A percentile compares a stretch with the other conserved stretches of the same genome.
These are phyloP conservation scores for Russula compacta DNA, from an alignment of 768 basidiomycete genomes.

Conservation along the genomic window DNA sequence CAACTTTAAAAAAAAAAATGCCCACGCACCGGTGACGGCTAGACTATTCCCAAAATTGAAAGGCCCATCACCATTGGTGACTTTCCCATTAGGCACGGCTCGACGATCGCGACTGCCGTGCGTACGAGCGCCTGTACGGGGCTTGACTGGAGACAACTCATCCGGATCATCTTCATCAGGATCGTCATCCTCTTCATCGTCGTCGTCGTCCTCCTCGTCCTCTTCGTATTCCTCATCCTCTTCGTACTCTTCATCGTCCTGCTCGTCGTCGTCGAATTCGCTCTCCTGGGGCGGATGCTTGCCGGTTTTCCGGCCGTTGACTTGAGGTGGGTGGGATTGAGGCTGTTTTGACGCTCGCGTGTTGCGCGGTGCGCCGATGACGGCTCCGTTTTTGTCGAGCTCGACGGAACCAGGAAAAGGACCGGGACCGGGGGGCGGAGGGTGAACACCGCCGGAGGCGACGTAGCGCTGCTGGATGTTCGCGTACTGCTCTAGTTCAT, in stretches of 20 bases:
- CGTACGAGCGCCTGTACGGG: slow-evolving; percentile 22
- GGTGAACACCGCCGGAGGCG: slow-evolving; percentile 78
- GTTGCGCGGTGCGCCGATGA: slow-evolving; percentile 33
- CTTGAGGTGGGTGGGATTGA: slow-evolving; percentile 25
- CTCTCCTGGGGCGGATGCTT: slow-evolving; percentile 41
- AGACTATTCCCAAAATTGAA: slow-evolving; percentile 76
- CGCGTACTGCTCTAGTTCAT: slow-evolving; percentile 99
- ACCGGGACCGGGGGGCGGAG: slow-evolving; percentile 91
- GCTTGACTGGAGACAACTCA: slow-evolving; percentile 26
- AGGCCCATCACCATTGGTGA: slow-evolving; percentile 51
- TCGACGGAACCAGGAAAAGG: slow-evolving; percentile 98
- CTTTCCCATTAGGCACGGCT: slow-evolving; percentile 36
- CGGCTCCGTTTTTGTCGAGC: slow-evolving; percentile 81
- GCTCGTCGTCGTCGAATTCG: slow-evolving; percentile 60
- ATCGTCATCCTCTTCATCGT: slow-evolving; percentile 63
- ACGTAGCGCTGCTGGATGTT: slow-evolving; percentile 96
- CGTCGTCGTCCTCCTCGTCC: slow-evolving; percentile 57
- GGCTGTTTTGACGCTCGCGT: slow-evolving; percentile 18
- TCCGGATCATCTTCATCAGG: slow-evolving; percentile 50
- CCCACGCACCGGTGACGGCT: slow-evolving; percentile 64
- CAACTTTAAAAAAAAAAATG: background rate
- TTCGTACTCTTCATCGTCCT: slow-evolving; percentile 44
- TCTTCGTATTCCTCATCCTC: slow-evolving; percentile 51
- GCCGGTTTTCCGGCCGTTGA: slow-evolving; percentile 36
- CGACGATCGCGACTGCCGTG: slow-evolving; percentile 23